These are phyloP conservation scores for Leccinum subgranulosum DNA, from an alignment of 768 basidiomycete species.

Conservation along the genomic window DNA sequence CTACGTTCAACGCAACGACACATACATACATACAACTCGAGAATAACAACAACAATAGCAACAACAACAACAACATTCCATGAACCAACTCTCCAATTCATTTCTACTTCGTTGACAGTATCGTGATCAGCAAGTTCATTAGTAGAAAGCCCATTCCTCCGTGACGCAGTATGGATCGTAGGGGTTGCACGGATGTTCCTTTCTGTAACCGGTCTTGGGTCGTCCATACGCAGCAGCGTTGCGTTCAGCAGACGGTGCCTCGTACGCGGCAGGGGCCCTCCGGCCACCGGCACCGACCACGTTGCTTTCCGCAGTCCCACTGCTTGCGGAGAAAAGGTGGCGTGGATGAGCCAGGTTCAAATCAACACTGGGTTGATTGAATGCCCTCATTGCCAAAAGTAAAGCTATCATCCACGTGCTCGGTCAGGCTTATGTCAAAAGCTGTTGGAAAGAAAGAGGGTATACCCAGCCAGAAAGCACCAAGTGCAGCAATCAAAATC, in stretches of 20 bases:
- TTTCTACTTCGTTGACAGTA: slow-evolving; percentile 1
- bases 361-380: slow-evolving; percentile 30
- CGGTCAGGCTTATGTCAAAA: slow-evolving; percentile 3
- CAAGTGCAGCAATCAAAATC: slow-evolving; percentile 67
- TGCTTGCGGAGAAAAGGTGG: slow-evolving; percentile 32
- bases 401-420: slow-evolving; percentile 30
- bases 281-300: slow-evolving; percentile 33
- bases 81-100: not conserved
- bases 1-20: not conserved
- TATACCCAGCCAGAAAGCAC: slow-evolving; percentile 76
- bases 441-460: slow-evolving; percentile 1
- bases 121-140: slow-evolving; percentile 9
- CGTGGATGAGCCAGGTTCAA: slow-evolving; percentile 29
- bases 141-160: slow-evolving; percentile 63
- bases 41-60: slow-evolving; percentile 2
- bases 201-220: slow-evolving; percentile 31
- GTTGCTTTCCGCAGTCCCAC: slow-evolving; percentile 33
- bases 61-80: slow-evolving; percentile 4
- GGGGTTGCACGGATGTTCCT: slow-evolving; percentile 52
- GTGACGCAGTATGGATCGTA: slow-evolving; percentile 67
- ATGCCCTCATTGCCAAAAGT: slow-evolving; percentile 41
- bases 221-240: slow-evolving; percentile 30
- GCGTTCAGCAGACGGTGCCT: slow-evolving; percentile 26
- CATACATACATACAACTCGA: slow-evolving; percentile 20
- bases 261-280: slow-evolving; percentile 19